Evolutionary conservation across 139 green algal genomes (phyloP).

Genomic region (Dunaliella sp.): DNA sequence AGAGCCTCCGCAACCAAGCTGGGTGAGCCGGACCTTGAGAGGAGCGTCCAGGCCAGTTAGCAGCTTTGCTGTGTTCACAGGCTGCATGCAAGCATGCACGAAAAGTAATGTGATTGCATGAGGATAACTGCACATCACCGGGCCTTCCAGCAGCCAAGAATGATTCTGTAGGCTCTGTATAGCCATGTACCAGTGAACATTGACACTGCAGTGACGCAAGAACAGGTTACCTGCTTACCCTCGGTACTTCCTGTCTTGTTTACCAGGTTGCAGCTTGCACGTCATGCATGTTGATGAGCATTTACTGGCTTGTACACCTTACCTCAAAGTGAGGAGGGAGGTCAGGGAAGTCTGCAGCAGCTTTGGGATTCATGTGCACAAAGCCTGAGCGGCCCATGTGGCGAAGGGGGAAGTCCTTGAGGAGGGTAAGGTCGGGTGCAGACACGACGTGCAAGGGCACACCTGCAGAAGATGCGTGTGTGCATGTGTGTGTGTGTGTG

Average conservation of each 20-base stretch:
- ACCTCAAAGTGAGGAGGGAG: conserved; percentile 19
- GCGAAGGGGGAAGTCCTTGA: conserved; percentile 7
- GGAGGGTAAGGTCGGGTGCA: background rate
- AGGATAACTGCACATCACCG: too few relatives aligned
- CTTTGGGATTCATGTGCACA: background rate
- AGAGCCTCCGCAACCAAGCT: conserved; percentile 25
- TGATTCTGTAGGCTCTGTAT: background rate
- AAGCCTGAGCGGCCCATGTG: conserved; percentile 16
- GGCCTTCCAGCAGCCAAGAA: too few relatives aligned
- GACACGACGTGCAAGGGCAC: background rate
- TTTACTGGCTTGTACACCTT: background rate
- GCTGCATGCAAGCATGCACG: conserved; percentile 1
- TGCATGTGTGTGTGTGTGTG: background rate
- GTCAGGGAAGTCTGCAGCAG: background rate
- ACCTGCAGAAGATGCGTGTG: background rate
- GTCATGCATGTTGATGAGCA: background rate
- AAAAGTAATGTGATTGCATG: background rate
- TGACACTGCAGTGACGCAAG: background rate
- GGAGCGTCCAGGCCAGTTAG: conserved; percentile 23
- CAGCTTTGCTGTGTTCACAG: conserved; percentile 1
- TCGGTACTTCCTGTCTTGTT: background rate
- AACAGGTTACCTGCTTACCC: background rate
- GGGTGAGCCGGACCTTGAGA: conserved; percentile 32
- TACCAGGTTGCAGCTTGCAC: background rate
- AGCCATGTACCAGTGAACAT: background rate